These are phyloP conservation scores for Podospora pseudopauciseta DNA, from an alignment of 495 filamentous ascomycete genomes.

Conservation along the genomic window DNA sequence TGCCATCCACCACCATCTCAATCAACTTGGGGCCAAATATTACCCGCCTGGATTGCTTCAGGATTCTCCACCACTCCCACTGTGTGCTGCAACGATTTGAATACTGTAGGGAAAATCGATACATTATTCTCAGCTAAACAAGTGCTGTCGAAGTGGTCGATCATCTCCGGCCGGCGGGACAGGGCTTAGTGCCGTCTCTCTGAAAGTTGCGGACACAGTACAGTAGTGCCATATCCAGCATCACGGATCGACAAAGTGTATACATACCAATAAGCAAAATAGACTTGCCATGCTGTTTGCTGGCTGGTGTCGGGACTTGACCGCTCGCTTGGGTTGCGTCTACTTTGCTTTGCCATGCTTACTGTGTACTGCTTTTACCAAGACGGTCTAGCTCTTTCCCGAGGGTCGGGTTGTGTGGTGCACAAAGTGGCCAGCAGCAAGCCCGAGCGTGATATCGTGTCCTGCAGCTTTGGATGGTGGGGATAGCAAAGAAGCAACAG, in stretches of 20 bases:
- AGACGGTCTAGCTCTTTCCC: neutral
- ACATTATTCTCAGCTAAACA: neutral
- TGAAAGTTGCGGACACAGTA: neutral
- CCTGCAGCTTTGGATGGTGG: neutral
- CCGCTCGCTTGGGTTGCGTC: too few relatives aligned
- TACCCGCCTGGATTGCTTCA: slow-evolving; percentile 15
- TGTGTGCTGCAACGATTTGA: neutral
- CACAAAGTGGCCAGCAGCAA: neutral
- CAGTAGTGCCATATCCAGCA: neutral
- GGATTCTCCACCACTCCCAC: neutral
- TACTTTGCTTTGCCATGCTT: neutral
- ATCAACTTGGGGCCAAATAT: neutral
- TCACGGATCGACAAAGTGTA: neutral
- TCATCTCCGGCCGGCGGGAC: neutral
- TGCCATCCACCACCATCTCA: neutral
- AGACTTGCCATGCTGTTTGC: neutral
- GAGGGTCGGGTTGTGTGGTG: neutral
- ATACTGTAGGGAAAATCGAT: neutral
- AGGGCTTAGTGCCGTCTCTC: slow-evolving; percentile 7
- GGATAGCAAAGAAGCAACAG: slow-evolving; percentile 1
- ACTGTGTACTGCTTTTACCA: neutral
- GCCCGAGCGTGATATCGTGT: neutral
- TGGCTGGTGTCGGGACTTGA: neutral
- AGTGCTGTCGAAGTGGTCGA: neutral
- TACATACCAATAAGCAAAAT: neutral